Base-by-base conservation (phyloP, 345 rosid genomes). In the Sonneratia alba region DNA sequence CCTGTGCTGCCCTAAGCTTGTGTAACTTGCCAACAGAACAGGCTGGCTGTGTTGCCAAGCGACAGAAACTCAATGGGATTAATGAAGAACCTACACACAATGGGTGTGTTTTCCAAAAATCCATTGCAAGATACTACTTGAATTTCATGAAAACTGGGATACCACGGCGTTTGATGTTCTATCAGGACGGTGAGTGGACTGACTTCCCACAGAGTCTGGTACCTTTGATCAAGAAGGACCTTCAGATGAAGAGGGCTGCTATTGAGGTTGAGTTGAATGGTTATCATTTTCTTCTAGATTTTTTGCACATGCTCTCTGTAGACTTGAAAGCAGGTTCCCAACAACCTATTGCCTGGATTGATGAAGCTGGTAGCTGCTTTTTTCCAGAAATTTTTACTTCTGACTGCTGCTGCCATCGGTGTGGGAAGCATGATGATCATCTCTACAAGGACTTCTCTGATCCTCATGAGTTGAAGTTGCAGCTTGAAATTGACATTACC, bases 291-390 rank as follows among this genome's bases (percentile, higher is more conserved):
- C 76, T 91, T 68, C 82, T 96, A 70, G 98, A 96, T 79, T 88
- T 96, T 77, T 69, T 91, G 84, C 96, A 89, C 48, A 96, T 96
- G 99, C 76, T 83, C 45, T 80, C 78, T 18, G 66, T 92, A 37
- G 88, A 95, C 81, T 51, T 77, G 84, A 87, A 80, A 73, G 88
- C 91, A 32, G 92, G 93, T 57, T 43, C 59, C 5, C 87, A 82
- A 64, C 83, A 80, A 63, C 88, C 97, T 0, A 84, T 96, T 77
- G 97, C 99, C 43, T 96, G 99, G 99, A 96, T 96, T 81, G 99
- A 96, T 75, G 83, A 85, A 71, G 85, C 81, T 22, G 95, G 86
- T 66, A 70, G 78, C 55, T 88, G 93, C 77, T 96, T 89, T 74
- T 96, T 96, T 74, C 99, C 99, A 0, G 98, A 92, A 76, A 75